Percentiles rank a stretch among this genome's conserved stretches.
Conservation (phyloP, 371 early-diverging fungal species). For the Circinella umbellata region DNA sequence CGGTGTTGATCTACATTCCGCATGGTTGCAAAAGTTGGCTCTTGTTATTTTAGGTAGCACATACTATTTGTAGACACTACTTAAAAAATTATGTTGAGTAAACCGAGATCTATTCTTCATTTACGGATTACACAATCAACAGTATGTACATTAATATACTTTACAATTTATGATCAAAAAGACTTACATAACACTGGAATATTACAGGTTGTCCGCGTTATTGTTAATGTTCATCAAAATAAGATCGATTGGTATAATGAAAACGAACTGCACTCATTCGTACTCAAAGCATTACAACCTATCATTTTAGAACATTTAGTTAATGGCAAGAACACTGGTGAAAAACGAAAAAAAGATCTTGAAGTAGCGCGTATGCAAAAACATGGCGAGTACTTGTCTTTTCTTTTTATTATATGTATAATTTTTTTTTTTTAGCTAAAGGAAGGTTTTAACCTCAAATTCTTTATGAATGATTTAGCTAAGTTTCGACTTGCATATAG, state of each 20-base stretch:
- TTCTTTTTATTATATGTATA: neutral
- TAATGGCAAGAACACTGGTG: slow-evolving; percentile 10
- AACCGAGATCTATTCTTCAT: slow-evolving; percentile 18
- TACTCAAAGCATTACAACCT: slow-evolving; percentile 20
- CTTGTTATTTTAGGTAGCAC: neutral
- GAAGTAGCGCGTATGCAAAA: slow-evolving; percentile 9
- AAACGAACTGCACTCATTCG: slow-evolving; percentile 11
- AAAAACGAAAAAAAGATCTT: slow-evolving; percentile 14
- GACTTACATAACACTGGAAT: neutral
- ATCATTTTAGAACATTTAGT: slow-evolving; percentile 20
- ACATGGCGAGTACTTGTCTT: slow-evolving; percentile 8
- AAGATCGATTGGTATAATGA: slow-evolving; percentile 25
- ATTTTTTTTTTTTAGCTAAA: too few relatives aligned
- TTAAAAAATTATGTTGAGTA: slow-evolving; percentile 2
- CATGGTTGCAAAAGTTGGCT: neutral
- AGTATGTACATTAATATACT: neutral
- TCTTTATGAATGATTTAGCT: neutral
- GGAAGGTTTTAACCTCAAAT: neutral
- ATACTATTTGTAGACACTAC: neutral
- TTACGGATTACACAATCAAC: slow-evolving; percentile 20
- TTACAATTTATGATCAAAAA: neutral
- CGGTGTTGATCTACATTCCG: neutral
- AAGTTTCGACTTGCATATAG: slow-evolving; percentile 17
- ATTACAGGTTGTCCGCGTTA: slow-evolving; percentile 14
- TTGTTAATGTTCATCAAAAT: slow-evolving; percentile 9